These are phyloP conservation scores for Maudiozyma bulderi DNA, from an alignment of 805 yeast species.

Conservation along the genomic window DNA sequence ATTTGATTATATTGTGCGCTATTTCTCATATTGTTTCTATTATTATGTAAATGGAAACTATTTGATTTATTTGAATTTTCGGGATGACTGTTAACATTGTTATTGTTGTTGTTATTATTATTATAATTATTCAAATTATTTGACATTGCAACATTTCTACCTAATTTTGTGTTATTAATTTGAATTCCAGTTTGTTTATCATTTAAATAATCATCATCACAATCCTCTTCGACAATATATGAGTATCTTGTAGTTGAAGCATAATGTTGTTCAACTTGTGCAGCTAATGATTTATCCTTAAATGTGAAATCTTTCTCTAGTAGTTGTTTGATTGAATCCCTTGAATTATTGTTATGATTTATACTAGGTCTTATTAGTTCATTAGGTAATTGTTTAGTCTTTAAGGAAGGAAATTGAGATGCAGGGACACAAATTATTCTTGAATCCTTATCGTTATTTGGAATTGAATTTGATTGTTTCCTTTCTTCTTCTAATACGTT, in stretches of 20 bases:
- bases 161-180: not conserved
- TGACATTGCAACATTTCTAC: not conserved
- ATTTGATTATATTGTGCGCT: too few species aligned
- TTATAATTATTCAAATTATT: not conserved
- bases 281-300: constrained; percentile 12
- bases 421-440: constrained; percentile 26
- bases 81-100: not conserved
- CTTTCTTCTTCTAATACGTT: constrained; percentile 17
- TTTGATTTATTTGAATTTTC: not conserved
- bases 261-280: constrained; percentile 24
- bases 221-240: constrained; percentile 25
- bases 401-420: constrained; percentile 25
- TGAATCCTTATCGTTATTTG: constrained; percentile 2
- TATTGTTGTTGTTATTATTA: not conserved
- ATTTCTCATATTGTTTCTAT: too few species aligned
- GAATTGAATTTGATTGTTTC: not conserved
- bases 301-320: constrained; percentile 6
- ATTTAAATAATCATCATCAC: not conserved
- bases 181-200: not conserved
- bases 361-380: not conserved
- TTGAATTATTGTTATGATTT: not conserved
- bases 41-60: too few species aligned
- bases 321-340: constrained; percentile 2
- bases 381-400: constrained; percentile 4
- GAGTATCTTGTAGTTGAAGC: constrained; percentile 23